phyloP scores from a whole-genome alignment of 441 rosid genomes.

The Mallotus repandus region DNA sequence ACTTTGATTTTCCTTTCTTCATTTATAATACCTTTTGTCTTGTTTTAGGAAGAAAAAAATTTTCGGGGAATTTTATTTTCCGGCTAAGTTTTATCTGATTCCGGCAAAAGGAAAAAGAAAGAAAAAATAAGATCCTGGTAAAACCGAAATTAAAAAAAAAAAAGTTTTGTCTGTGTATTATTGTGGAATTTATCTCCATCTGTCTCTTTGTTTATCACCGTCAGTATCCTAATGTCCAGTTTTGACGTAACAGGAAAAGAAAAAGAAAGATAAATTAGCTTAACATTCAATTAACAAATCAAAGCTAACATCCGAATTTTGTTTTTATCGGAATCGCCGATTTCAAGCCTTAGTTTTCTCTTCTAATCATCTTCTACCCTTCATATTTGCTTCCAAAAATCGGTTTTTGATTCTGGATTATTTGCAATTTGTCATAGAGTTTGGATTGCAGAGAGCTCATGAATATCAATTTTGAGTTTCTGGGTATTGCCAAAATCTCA shows the following conservation, averaged over 20 bases:
- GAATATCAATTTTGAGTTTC: slow-evolving; percentile 13
- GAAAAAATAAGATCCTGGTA: background rate
- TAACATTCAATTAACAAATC: background rate
- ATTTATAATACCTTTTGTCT: background rate
- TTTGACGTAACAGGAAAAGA: background rate
- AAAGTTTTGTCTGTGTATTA: background rate
- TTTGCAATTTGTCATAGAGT: background rate
- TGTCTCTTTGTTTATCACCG: background rate
- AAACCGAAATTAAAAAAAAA: background rate
- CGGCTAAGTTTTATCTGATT: slow-evolving; percentile 12
- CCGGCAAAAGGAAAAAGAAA: background rate
- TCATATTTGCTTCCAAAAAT: background rate
- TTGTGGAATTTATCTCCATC: background rate
- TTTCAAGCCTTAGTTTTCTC: too few relatives aligned
- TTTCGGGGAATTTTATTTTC: background rate
- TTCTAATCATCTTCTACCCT: too few relatives aligned
- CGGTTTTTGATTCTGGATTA: background rate
- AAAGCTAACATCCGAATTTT: background rate
- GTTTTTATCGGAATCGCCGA: too few relatives aligned
- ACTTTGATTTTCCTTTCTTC: background rate
- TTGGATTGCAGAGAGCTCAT: too few relatives aligned
- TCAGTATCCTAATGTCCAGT: slow-evolving; percentile 9
- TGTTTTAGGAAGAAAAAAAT: background rate
- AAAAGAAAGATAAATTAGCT: background rate
- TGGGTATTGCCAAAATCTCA: slow-evolving; percentile 1